Evolutionary conservation across 257 asterid genomes (phyloP).

Genomic region (Leonotis leonurus): DNA sequence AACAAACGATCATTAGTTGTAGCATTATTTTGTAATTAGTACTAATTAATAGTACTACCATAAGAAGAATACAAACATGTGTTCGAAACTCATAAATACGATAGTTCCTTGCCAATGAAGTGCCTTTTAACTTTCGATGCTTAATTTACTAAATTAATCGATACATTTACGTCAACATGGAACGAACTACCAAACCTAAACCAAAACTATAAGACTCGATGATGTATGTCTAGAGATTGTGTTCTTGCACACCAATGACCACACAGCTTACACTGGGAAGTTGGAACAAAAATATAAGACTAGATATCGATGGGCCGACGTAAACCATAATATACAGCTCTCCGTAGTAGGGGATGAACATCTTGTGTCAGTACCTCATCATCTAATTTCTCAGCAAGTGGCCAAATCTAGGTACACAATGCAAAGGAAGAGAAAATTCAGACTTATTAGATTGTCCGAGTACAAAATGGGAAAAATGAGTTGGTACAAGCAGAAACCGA

Average conservation of each 20-base stretch:
- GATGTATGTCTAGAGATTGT: background rate
- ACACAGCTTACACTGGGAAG: background rate
- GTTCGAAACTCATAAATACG: background rate
- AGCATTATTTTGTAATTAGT: too few relatives aligned
- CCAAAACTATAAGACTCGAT: background rate
- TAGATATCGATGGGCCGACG: conserved; percentile 43
- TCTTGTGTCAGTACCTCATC: conserved; percentile 69
- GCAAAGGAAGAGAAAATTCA: background rate
- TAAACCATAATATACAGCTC: conserved; percentile 69
- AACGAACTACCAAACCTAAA: too few relatives aligned
- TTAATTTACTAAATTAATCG: too few relatives aligned
- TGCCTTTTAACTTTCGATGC: background rate
- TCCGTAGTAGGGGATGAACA: conserved; percentile 66
- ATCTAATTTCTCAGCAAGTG: conserved; percentile 64
- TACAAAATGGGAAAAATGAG: background rate
- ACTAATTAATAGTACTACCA: too few relatives aligned
- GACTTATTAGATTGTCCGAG: background rate
- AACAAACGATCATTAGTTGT: too few relatives aligned
- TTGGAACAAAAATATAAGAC: background rate
- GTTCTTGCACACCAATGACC: background rate
- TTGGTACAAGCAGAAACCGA: too few relatives aligned
- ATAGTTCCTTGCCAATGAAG: background rate
- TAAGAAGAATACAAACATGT: too few relatives aligned
- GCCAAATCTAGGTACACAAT: conserved; percentile 64
- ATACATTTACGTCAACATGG: too few relatives aligned